Evolutionary conservation across 2,329 filamentous ascomycete species (phyloP).

Genomic region (Zymoseptoria tritici): DNA sequence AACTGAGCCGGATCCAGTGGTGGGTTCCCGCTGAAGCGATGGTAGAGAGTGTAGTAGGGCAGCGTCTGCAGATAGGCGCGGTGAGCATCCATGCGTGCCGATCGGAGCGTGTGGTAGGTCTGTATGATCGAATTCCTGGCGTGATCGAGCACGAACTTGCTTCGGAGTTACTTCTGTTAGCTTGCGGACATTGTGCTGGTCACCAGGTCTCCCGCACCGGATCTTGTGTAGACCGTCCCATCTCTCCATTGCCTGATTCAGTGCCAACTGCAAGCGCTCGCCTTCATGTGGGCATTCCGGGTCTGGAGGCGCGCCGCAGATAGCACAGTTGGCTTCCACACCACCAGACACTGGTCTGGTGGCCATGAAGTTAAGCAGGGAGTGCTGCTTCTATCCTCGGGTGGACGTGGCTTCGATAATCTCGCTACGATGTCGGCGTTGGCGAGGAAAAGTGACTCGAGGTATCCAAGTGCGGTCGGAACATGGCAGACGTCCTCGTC

Average conservation of each 20-base stretch:
- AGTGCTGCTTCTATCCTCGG: background rate
- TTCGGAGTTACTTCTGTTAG: constrained; percentile 16
- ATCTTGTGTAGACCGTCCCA: constrained; percentile 24
- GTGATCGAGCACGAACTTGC: constrained; percentile 42
- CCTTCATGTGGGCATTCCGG: constrained; percentile 30
- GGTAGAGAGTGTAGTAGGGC: constrained; percentile 41
- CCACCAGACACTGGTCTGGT: constrained; percentile 8
- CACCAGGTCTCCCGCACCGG: constrained; percentile 15
- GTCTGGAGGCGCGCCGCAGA: constrained; percentile 28
- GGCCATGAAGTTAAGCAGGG: constrained; percentile 17
- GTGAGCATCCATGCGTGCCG: constrained; percentile 36
- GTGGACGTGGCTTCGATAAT: background rate
- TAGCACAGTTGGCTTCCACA: constrained; percentile 30
- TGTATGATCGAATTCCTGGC: constrained; percentile 39
- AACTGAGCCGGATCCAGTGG: constrained; percentile 37
- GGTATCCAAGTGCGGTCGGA: background rate
- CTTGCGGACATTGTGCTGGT: background rate
- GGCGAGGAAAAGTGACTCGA: background rate
- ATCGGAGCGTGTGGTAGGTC: constrained; percentile 36
- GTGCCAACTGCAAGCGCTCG: constrained; percentile 25
- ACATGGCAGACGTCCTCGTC: background rate
- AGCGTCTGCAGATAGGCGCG: constrained; percentile 37
- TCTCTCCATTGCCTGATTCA: constrained; percentile 27
- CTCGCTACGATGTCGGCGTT: background rate
- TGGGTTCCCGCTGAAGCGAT: constrained; percentile 38